Evolutionary conservation across 2,329 filamentous ascomycete species (phyloP), one percentile per base, ranked within the genome.

Genomic region (Pseudogymnoascus sp.): DNA sequence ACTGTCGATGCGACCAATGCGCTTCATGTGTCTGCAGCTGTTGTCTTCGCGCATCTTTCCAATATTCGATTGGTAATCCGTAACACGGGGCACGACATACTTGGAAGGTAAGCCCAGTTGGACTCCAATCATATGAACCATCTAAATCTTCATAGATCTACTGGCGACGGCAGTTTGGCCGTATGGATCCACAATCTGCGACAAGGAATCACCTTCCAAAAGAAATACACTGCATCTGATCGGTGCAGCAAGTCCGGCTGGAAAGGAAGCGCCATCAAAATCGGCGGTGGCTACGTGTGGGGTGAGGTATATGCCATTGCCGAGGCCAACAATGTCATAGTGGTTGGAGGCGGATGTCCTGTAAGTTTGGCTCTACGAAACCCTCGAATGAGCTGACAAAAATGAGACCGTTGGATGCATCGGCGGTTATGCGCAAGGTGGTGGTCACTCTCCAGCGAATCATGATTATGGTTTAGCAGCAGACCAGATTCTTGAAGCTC

Each of bases 161-260:
- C 69, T 45, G 69, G 73, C 16, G 68, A 69, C 16, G 68, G 73
- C 38, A 72, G 72, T 6, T 63, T 74, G 37, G 69, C 74, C 60
- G 71, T 74, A 16, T 83, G 81, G 81, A 77, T 75, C 0, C 80
- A 80, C 55, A 70, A 81, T 64, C 70, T 83, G 43, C 76, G 76
- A 21, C 59, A 59, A 26, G 65, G 65, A 4, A 64, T 67, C 21
- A 39, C 31, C 11, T 66, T 66, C 21, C 61, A 66, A 65, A 69
- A 71, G 26, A 63, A 64, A 21, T 69, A 69, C 60, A 33, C 58
- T 16, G 63, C 70, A 19, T 63, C 64, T 14, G 52, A 63, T n/a
- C 21, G 52, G 2, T 74, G 72, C 65, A 29, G 45, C 4, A 62
- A 64, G 26, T 72, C 71, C 0, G 61, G 65, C 12, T 76, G 74